Percentiles rank a stretch among this genome's conserved stretches.
Conservation (phyloP, 2,329 filamentous ascomycete species). For the Zymoseptoria pseudotritici region DNA sequence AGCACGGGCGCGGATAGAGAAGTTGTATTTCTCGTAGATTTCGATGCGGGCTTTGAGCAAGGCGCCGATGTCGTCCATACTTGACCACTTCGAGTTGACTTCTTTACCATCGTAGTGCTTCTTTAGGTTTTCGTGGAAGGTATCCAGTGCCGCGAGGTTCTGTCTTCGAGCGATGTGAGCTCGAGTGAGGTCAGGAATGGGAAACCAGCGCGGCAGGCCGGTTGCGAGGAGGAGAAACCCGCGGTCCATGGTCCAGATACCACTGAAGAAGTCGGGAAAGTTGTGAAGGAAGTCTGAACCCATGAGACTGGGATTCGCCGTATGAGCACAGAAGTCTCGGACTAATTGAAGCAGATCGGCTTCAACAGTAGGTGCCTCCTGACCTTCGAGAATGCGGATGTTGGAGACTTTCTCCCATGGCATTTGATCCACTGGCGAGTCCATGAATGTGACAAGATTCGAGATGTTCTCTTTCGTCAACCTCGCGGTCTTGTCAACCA, state of each 20-base stretch:
- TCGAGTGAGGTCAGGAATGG: constrained; percentile 43
- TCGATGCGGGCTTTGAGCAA: constrained; percentile 26
- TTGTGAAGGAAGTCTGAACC: constrained; percentile 46
- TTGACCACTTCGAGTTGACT: constrained; percentile 28
- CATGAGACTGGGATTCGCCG: constrained; percentile 44
- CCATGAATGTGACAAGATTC: constrained; percentile 52
- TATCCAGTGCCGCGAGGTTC: constrained; percentile 19
- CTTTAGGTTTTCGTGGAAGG: constrained; percentile 28
- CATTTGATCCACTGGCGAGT: constrained; percentile 54
- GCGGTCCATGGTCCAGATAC: constrained; percentile 50
- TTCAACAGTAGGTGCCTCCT: constrained; percentile 37
- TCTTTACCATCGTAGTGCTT: constrained; percentile 24
- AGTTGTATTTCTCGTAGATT: constrained; percentile 26
- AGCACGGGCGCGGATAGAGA: constrained; percentile 27
- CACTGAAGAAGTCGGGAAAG: constrained; percentile 46
- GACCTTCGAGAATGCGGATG: constrained; percentile 28
- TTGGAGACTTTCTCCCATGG: constrained; percentile 53
- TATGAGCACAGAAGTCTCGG: constrained; percentile 50
- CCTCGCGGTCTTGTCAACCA: constrained; percentile 32
- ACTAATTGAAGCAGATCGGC: constrained; percentile 46
- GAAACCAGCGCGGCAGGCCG: constrained; percentile 50
- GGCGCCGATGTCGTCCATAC: constrained; percentile 29
- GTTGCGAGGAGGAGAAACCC: constrained; percentile 48
- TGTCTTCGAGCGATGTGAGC: constrained; percentile 37
- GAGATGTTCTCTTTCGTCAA: constrained; percentile 42